Evolutionary conservation across 139 green algal genomes (phyloP).

Genomic region (Gonium pectorale): DNA sequence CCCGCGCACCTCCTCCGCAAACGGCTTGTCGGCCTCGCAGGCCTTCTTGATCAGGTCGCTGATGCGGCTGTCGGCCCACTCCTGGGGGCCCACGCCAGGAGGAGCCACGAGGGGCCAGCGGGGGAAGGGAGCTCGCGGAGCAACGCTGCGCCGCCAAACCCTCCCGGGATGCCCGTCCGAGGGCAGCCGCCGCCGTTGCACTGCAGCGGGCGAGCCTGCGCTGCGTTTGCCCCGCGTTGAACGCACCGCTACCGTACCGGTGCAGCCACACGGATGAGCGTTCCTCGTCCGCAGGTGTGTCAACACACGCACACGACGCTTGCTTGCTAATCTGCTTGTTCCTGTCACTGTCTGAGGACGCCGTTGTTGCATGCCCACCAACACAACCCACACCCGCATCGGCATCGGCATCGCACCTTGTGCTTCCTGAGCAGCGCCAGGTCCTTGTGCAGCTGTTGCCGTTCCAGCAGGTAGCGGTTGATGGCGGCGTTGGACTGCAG

Average conservation of each 20-base stretch:
- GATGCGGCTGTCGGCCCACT: conserved; percentile 50
- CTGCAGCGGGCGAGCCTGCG: too few species aligned
- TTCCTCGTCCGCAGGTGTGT: too few species aligned
- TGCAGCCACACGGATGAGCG: too few species aligned
- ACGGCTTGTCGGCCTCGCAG: conserved; percentile 43
- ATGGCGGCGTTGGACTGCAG: conserved; percentile 44
- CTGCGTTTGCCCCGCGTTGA: too few species aligned
- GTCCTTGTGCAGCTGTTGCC: conserved; percentile 48
- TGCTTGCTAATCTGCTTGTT: too few species aligned
- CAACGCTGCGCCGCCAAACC: too few species aligned
- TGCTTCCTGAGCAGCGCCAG: conserved; percentile 34
- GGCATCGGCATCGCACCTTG: conserved; percentile 8
- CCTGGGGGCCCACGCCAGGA: background rate
- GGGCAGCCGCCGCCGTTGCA: too few species aligned
- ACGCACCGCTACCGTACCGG: too few species aligned
- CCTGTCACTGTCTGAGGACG: too few species aligned
- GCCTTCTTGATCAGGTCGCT: conserved; percentile 49
- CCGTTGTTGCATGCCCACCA: too few species aligned
- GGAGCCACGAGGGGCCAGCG: background rate
- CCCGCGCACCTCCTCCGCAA: conserved; percentile 40
- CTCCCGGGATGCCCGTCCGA: too few species aligned
- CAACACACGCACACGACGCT: too few species aligned
- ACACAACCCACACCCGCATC: background rate
- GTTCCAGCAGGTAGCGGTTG: conserved; percentile 43
- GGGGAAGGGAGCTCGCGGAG: background rate